A percentile compares a stretch with the other conserved stretches of the same genome.
Evolutionary conservation across 176 grass and related monocot genomes (phyloP).

Genomic region (Hordeum vulgare): MorexV3_pseudomolecules_assembly NC_058522.1:377050029-377050528

Average conservation of each 20-base stretch:
- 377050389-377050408: no score
- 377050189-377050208: no score
- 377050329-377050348: neutral
- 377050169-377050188: no score
- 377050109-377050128: neutral
- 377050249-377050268: neutral
- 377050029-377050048: neutral
- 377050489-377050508: conserved; percentile 65
- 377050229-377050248: neutral
- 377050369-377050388: no score
- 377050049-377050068: neutral
- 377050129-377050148: neutral
- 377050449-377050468: neutral
- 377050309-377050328: neutral
- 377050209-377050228: neutral
- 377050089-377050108: neutral
- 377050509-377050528: conserved; percentile 25
- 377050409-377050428: neutral
- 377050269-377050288: neutral
- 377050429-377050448: neutral
- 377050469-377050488: neutral
- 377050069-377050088: neutral
- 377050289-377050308: neutral
- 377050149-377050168: neutral
- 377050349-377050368: neutral